Evolutionary conservation across 768 basidiomycete species (phyloP).

Genomic region (Pleurotus djamor): DNA sequence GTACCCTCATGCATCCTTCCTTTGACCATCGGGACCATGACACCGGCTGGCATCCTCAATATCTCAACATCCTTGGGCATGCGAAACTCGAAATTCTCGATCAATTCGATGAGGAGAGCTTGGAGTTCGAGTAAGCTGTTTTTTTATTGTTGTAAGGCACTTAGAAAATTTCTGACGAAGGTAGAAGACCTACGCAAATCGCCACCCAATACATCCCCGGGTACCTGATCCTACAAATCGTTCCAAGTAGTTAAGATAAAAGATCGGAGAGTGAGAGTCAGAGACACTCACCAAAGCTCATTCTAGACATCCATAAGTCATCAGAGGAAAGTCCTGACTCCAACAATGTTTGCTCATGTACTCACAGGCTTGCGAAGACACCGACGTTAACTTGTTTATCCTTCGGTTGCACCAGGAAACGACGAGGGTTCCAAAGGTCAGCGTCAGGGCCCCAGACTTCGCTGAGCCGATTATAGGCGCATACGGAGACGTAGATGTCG

Average conservation of each 20-base stretch:
- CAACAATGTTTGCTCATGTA: not conserved
- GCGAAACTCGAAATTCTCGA: conserved; percentile 36
- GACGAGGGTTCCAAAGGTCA: conserved; percentile 16
- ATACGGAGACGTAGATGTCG: conserved; percentile 28
- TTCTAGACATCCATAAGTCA: not conserved
- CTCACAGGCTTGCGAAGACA: conserved; percentile 24
- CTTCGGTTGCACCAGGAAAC: conserved; percentile 11
- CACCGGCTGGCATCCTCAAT: conserved; percentile 22
- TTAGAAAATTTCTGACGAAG: too few species aligned
- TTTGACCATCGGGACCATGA: conserved; percentile 30
- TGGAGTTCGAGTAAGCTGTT: conserved; percentile 34
- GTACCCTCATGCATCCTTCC: conserved; percentile 18
- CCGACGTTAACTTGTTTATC: conserved; percentile 16
- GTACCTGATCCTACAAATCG: conserved; percentile 1
- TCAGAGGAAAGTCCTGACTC: too few species aligned
- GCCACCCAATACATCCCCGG: conserved; percentile 12
- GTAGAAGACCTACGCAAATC: conserved; percentile 12
- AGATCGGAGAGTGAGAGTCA: not conserved
- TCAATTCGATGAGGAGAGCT: conserved; percentile 33
- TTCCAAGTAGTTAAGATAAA: too few species aligned
- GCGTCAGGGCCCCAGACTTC: conserved; percentile 17
- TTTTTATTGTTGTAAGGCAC: not conserved
- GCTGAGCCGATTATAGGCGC: conserved; percentile 29
- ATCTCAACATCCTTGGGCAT: conserved; percentile 28
- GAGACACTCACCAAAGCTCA: not conserved